Evolutionary conservation across 2,329 filamentous ascomycete species (phyloP).

Genomic region (Colletotrichum sp.): DNA sequence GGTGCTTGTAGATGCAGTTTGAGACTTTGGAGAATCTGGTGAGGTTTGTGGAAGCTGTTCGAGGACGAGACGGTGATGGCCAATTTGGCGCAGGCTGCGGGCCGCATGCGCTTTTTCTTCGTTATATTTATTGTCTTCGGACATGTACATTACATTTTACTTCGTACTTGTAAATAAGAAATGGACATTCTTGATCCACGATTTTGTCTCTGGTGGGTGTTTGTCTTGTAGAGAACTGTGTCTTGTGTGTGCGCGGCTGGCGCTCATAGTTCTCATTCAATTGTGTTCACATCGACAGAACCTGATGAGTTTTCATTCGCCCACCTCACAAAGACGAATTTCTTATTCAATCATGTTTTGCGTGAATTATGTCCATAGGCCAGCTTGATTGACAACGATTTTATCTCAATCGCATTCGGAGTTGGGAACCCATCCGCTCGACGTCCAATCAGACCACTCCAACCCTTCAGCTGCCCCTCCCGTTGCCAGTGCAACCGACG

Average conservation of each 20-base stretch:
- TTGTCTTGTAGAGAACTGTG: fast-evolving
- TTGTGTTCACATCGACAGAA: not conserved
- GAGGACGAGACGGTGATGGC: not conserved
- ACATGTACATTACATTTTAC: not conserved
- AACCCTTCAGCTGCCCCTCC: not conserved
- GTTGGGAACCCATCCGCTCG: fast-evolving
- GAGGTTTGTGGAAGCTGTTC: not conserved
- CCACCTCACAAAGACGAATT: no score
- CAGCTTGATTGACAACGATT: not conserved
- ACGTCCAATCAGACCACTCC: not conserved
- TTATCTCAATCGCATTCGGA: not conserved
- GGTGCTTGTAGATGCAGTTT: conserved; percentile 37
- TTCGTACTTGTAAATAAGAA: not conserved
- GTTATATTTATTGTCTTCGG: not conserved
- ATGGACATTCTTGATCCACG: not conserved
- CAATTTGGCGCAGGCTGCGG: not conserved
- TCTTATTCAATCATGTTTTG: not conserved
- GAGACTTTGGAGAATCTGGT: not conserved
- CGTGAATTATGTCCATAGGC: not conserved
- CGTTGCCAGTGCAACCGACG: not conserved
- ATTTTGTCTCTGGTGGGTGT: fast-evolving
- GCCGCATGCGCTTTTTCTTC: not conserved
- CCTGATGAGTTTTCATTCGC: not conserved
- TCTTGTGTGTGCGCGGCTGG: not conserved
- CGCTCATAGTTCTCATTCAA: not conserved